Base-by-base conservation (phyloP, 2,329 filamentous ascomycete genomes). In the Rhytidhysteron rufulum region DNA sequence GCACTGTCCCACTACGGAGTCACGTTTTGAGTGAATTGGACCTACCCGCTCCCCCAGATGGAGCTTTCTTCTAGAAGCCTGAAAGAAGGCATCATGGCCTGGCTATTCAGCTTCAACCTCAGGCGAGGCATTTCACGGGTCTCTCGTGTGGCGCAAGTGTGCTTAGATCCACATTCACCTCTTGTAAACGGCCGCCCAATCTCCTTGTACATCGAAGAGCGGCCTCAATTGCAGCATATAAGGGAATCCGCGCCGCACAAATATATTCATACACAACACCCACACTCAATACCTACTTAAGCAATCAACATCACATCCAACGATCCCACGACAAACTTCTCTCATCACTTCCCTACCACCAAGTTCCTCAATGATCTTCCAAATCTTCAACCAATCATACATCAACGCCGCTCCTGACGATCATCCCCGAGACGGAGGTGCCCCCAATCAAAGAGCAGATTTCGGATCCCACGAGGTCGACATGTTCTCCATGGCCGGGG, bases 381-480 rank as follows among this genome's bases (percentile, higher is more conserved):
- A 15, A 13, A 17, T 38, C 24, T 39, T 43, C 16, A 44, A 40
- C 41, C 34, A 48, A 41, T 35, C 34, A 34, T 45, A 40, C 31
- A 33, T n/a, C 4, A 13, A 31, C n/a, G 9, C 29, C 44, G 46
- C 43, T 47, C 29, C 40, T 33, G 51, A 55, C 33, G 48, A 50
- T 25, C 51, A 59, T 37, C 58, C 61, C 2, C 46, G 60, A 11
- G 59, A 63, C 53, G 62, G 62, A 1, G 60, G 60, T 19, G 53
- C 58, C 25, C 59, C 57, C 9, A 53, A 54, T 39, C 54, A 49
- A 45, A 41, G 52, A 38, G 40, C 39, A 37, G 20, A 19, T 20
- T 16, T 19, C 13, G 3, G 29, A 34, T 13, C 20, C n/a, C n/a
- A 34, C 35, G 18, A 24, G 19, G n/a, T 22, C 37, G n/a, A 22